Evolutionary conservation across 495 filamentous ascomycete genomes (phyloP).

Genomic region (Rhizodiscina lignyota): DNA sequence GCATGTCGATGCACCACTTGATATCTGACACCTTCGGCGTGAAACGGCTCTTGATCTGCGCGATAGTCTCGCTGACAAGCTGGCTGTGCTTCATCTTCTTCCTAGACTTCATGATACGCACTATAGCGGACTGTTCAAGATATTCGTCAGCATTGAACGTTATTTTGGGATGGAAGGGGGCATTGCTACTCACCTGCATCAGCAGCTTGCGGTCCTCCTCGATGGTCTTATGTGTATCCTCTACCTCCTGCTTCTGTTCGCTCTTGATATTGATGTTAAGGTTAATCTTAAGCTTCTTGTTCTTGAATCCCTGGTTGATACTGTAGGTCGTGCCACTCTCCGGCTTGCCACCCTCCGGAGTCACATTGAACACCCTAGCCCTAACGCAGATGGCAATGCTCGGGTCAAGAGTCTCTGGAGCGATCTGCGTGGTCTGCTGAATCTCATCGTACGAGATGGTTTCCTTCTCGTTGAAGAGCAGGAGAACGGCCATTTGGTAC

Average conservation of each 20-base stretch:
- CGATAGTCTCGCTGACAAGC: slow-evolving; percentile 85
- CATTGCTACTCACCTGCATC: slow-evolving; percentile 61
- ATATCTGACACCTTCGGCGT: slow-evolving; percentile 85
- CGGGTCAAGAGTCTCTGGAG: slow-evolving; percentile 67
- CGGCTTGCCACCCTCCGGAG: slow-evolving; percentile 54
- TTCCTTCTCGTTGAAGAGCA: slow-evolving; percentile 75
- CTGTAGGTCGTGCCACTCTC: slow-evolving; percentile 58
- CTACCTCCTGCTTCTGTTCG: slow-evolving; percentile 85
- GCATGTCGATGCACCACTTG: slow-evolving; percentile 98
- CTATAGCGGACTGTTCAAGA: slow-evolving; percentile 68
- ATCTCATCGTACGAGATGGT: slow-evolving; percentile 80
- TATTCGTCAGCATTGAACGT: slow-evolving; percentile 5
- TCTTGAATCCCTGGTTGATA: slow-evolving; percentile 89
- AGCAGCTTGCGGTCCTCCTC: slow-evolving; percentile 94
- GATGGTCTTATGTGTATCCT: slow-evolving; percentile 97
- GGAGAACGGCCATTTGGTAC: slow-evolving; percentile 92
- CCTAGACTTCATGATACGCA: slow-evolving; percentile 98
- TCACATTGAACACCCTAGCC: slow-evolving; percentile 64
- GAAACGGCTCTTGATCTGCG: slow-evolving; percentile 88
- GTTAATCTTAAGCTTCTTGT: slow-evolving; percentile 93
- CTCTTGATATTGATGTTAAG: slow-evolving; percentile 88
- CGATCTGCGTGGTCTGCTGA: slow-evolving; percentile 58
- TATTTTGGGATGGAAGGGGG: background rate
- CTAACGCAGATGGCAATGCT: slow-evolving; percentile 72
- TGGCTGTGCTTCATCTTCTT: slow-evolving; percentile 96